These are phyloP conservation scores for Cornus kousa DNA, from an alignment of 148 eudicot species.

Conservation along the genomic window DNA sequence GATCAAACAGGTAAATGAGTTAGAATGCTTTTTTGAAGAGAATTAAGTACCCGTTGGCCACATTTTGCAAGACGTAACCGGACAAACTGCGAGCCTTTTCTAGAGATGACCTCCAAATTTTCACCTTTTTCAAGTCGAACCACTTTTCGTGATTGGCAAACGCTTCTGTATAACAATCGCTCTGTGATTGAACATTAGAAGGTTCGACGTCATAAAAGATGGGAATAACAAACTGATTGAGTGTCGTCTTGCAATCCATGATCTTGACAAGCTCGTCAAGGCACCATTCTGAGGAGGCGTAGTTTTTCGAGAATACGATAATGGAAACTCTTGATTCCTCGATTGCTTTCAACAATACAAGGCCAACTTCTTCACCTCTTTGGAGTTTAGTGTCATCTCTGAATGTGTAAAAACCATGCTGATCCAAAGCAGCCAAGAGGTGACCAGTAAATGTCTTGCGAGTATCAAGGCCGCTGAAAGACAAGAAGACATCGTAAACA, in stretches of 20 bases:
- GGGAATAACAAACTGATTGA: neutral
- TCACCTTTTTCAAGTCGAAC: neutral
- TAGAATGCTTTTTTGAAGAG: neutral
- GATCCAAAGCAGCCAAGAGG: neutral
- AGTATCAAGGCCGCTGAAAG: constrained; percentile 7
- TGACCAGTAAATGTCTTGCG: neutral
- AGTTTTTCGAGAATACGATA: neutral
- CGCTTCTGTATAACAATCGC: neutral
- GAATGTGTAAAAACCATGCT: neutral
- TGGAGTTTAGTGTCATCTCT: neutral
- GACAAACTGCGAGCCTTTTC: neutral
- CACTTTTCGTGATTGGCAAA: neutral
- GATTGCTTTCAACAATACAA: neutral
- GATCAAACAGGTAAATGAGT: too few species aligned
- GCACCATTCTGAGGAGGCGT: neutral
- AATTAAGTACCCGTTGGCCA: neutral
- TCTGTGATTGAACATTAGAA: neutral
- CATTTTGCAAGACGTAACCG: constrained; percentile 2
- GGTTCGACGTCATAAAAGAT: neutral
- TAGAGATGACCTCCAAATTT: neutral
- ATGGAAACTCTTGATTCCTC: neutral
- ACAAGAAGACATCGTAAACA: neutral
- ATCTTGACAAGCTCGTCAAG: neutral
- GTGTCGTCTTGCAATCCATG: neutral
- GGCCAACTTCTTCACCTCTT: neutral